Conservation (phyloP, 805 yeast species). For the Crinitomyces ghanaensis region DNA sequence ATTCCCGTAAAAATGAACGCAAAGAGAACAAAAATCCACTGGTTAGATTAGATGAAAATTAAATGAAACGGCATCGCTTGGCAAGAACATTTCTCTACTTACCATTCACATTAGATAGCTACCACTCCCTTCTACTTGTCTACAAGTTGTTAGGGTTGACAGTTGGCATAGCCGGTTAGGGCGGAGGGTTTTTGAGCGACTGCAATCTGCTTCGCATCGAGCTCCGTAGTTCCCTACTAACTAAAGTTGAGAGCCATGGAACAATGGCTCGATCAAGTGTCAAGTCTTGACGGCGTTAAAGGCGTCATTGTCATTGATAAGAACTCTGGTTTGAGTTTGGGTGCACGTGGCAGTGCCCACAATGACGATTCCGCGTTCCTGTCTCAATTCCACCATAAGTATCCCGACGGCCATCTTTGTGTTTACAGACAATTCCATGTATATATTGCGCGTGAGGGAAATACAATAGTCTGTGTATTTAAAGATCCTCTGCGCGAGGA, state of each 20-base stretch:
- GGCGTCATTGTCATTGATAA: slow-evolving; percentile 15
- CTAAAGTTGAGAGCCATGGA: no score
- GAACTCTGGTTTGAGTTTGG: slow-evolving; percentile 15
- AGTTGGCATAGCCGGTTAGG: no score
- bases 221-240: no score
- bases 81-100: neutral
- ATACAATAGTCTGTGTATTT: neutral
- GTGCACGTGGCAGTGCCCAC: slow-evolving; percentile 13
- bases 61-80: no score
- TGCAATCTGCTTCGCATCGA: no score
- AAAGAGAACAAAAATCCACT: slow-evolving; percentile 15
- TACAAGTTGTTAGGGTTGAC: no score
- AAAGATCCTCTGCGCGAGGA: no score
- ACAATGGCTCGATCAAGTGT: neutral
- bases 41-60: no score
- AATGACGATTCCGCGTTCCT: slow-evolving; percentile 15
- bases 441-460: neutral
- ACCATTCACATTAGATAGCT: no score
- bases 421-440: neutral
- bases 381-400: slow-evolving; percentile 9
- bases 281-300: slow-evolving; percentile 7
- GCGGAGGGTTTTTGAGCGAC: no score
- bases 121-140: no score
- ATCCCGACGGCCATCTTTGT: slow-evolving; percentile 7
- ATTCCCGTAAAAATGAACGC: slow-evolving; percentile 23